Evolutionary conservation across 2,329 filamentous ascomycete species (phyloP), one percentile per base, ranked within the genome.

Genomic region (Colletotrichum cuscutae): DNA sequence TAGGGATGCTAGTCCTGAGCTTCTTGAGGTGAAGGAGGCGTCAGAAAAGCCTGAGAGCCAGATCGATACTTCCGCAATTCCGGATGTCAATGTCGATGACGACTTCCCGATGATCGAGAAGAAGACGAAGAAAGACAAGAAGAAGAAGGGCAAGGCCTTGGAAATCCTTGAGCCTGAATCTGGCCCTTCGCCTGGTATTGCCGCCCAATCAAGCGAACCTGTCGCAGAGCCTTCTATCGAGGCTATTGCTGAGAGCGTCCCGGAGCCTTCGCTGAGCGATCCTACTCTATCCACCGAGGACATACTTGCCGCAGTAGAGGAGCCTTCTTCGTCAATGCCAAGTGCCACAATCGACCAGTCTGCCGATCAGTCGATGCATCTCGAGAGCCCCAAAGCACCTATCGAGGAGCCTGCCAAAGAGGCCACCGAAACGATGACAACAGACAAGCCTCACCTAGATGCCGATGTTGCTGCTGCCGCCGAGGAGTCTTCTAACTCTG

Each of bases 141-240:
- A 76, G 65, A 75, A 67, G 54, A 78, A 78, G 65, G 74, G 76
- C 1, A 75, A 75, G 11, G 72, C 76, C 11, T 76, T 71, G 2
- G 71, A 76, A 6, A 52, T 65, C 19, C 53, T 37, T 15, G 24
- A 32, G 30, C 30, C 30, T 8, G 30, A 54, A 22, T 15, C 58
- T 11, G 28, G 32, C 19, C 13, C n/a, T 3, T 49, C 42, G 19
- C n/a, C 19, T 49, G 42, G 9, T 6, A 49, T 5, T n/a, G n/a
- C 4, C 42, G 19, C 42, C 8, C 19, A 30, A 63, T 7, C 61
- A 22, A 32, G 0, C 30, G 19, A 54, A 28, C 11, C 52, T 22
- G 11, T 8, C 46, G 24, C 19, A 49, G 42, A 49, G 42, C 42
- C 42, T 1, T 49, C 42, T 49, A 22, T 4, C 19, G 42, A 49